phyloP scores from a whole-genome alignment of 2,329 filamentous ascomycete genomes.

The Uncinocarpus reesii region DNA sequence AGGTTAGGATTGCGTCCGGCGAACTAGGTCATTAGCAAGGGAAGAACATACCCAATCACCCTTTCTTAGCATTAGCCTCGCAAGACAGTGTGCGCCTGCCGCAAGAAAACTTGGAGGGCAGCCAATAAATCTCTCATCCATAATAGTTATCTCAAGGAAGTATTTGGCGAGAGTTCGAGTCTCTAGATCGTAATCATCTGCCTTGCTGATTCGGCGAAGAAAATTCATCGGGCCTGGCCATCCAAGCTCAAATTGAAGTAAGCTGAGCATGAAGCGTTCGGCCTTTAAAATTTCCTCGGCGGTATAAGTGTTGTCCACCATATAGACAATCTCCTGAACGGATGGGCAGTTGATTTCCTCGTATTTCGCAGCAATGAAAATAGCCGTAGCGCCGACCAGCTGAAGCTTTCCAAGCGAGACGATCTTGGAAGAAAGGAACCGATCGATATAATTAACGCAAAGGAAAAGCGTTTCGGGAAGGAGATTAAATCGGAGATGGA shows the following conservation, averaged over 20 bases:
- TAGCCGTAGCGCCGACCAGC: conserved; percentile 87
- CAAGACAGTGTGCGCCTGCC: conserved; percentile 84
- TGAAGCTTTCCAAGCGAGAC: conserved; percentile 92
- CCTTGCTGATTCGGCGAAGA: conserved; percentile 90
- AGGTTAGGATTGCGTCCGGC: conserved; percentile 15
- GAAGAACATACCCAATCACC: conserved; percentile 71
- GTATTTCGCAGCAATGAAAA: conserved; percentile 94
- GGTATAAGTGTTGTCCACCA: conserved; percentile 89
- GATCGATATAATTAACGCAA: conserved; percentile 92
- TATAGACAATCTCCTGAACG: conserved; percentile 89
- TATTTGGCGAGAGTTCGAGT: conserved; percentile 94
- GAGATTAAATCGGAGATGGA: conserved; percentile 81
- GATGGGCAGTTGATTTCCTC: conserved; percentile 98
- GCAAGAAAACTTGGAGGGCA: conserved; percentile 82
- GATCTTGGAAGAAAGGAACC: conserved; percentile 87
- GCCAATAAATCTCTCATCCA: conserved; percentile 95
- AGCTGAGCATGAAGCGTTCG: conserved; percentile 94
- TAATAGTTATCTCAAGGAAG: conserved; percentile 90
- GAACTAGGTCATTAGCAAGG: neutral
- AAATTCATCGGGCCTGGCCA: conserved; percentile 99
- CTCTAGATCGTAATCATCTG: conserved; percentile 93
- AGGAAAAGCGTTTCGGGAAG: conserved; percentile 93
- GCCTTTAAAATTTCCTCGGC: conserved; percentile 91
- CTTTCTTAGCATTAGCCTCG: conserved; percentile 78
- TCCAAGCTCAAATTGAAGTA: conserved; percentile 89